A percentile compares a stretch with the other conserved stretches of the same genome.
phyloP scores from a whole-genome alignment of 495 filamentous ascomycete genomes.

The Pseudoneurospora amorphoporcata region DNA sequence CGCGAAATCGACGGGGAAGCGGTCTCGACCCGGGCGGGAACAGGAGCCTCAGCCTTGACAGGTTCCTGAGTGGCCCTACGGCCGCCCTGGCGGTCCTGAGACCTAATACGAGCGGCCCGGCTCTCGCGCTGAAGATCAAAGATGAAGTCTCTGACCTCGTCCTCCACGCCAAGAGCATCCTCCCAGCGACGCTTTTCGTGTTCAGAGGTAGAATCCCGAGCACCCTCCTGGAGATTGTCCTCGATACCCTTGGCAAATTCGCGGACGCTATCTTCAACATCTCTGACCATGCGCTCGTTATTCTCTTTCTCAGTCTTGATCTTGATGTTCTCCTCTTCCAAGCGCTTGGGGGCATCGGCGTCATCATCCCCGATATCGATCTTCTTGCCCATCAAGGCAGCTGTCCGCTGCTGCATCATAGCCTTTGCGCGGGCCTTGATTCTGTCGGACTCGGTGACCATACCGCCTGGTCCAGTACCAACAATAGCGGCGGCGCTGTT shows the following conservation, averaged over 20 bases:
- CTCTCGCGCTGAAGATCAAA: conserved; percentile 85
- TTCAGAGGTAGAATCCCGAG: conserved; percentile 54
- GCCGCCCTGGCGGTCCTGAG: conserved; percentile 49
- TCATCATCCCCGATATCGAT: conserved; percentile 54
- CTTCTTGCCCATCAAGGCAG: conserved; percentile 79
- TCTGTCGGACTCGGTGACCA: conserved; percentile 85
- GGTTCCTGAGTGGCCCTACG: conserved; percentile 36
- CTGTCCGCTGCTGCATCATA: conserved; percentile 96
- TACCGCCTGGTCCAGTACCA: conserved; percentile 86
- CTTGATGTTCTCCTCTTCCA: conserved; percentile 79
- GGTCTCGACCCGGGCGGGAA: conserved; percentile 28
- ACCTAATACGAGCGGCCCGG: conserved; percentile 60
- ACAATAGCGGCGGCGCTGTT: conserved; percentile 72
- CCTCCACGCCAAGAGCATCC: conserved; percentile 91
- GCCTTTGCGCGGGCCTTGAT: conserved; percentile 91
- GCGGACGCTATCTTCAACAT: conserved; percentile 94
- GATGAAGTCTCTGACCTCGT: conserved; percentile 94
- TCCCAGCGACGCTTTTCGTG: conserved; percentile 94
- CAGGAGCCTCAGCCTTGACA: conserved; percentile 31
- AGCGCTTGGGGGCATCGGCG: conserved; percentile 63
- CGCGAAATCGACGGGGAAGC: conserved; percentile 28
- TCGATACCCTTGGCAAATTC: conserved; percentile 79
- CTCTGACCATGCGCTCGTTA: conserved; percentile 89
- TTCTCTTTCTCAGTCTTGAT: conserved; percentile 78
- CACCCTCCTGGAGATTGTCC: conserved; percentile 73